Evolutionary conservation across 2,329 filamentous ascomycete genomes (phyloP), one percentile per base, ranked within the genome.

Genomic region (Coniella vitis): DNA sequence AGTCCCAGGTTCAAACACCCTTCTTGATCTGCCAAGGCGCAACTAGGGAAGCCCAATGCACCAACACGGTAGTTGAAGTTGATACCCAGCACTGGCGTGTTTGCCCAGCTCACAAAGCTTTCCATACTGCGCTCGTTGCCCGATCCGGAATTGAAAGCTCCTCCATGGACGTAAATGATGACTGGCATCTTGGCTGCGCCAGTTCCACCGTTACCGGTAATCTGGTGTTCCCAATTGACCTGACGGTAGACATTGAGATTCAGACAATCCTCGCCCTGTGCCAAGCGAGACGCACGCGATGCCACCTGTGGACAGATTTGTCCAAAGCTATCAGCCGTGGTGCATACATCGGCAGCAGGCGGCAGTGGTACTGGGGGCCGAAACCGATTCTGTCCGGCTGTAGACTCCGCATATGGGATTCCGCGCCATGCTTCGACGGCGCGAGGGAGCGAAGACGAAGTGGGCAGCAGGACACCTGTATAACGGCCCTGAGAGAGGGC

Each of bases 1-100:
- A 86, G 64, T 1, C 84, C 84, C 17, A 83, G 63, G 57, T 88
- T 89, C 45, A 83, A 65, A 35, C 77, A 56, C 0, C 78, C 81
- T 45, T 73, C 73, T 31, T 72, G 72, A 13, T 71, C 68, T 25
- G 77, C 71, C 47, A 77, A 57, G 9, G 63, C 62, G n/a, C 74
- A 81, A 9, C 78, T 74, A 22, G 87, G 63, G 64, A 91, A 89
- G 0, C 87, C 87, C 58, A 88, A 70, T 4, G 79, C 75, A 2
- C 81, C 80, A 42, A 87, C 72, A 9, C 84, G 74, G 63, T 86
- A 81, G 63, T 77, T 79, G 60, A 83, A 76, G 60, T 71, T 76
- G 44, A 84, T 71, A 31, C 69, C 77, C 37, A 86, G 68, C 45
- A 86, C 65, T 9, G 74, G 74, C 38, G 65, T 60, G 21, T 67